phyloP scores from a whole-genome alignment of 306 rosid species.

The Morella rubra region DNA sequence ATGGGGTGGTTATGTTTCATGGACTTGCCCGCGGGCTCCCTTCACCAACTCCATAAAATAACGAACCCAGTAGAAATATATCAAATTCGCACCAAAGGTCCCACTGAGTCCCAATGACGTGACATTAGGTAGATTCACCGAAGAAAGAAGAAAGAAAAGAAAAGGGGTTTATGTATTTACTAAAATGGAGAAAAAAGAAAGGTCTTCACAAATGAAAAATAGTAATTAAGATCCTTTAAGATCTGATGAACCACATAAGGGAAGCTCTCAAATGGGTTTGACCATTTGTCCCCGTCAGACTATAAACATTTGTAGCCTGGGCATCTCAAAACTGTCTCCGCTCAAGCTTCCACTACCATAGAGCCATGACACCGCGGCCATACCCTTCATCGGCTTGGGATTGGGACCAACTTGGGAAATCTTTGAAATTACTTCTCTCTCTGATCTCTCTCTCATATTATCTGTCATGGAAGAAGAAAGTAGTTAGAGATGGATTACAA shows the following conservation, averaged over 20 bases:
- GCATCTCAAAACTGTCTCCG: neutral
- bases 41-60: neutral
- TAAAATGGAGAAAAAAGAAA: neutral
- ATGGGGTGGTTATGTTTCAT: neutral
- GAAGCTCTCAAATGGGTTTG: neutral
- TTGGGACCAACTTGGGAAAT: conserved; percentile 47
- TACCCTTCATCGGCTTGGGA: conserved; percentile 47
- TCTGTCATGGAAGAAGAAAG: conserved; percentile 31
- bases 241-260: neutral
- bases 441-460: conserved; percentile 27
- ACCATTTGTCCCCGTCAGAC: neutral
- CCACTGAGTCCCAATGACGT: neutral
- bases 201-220: neutral
- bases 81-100: neutral
- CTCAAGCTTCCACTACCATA: conserved; percentile 8
- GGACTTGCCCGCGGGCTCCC: neutral
- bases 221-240: neutral
- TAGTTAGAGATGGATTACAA: conserved; percentile 37
- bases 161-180: no score
- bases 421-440: conserved; percentile 66
- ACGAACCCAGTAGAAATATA: neutral
- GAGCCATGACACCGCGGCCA: conserved; percentile 22
- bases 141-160: neutral
- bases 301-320: no score
- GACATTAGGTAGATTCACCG: neutral